Conservation (phyloP, 2,329 filamentous ascomycete genomes). For the Ophiostoma himal-ulmi region DNA sequence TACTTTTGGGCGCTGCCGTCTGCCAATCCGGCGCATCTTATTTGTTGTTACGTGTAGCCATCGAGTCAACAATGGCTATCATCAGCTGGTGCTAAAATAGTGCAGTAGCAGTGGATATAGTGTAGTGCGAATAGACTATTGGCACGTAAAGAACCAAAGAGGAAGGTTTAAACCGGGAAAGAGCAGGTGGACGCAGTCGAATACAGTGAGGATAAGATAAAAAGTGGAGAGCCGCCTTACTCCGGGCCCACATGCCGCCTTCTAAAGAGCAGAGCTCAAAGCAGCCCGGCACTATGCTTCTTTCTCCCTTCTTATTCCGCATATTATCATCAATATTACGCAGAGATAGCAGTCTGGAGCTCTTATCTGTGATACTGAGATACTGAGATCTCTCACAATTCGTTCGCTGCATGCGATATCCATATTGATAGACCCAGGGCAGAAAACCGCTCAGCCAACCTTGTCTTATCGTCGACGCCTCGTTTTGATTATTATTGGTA, state of each 20-base stretch:
- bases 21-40: not conserved
- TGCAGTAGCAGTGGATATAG: not conserved
- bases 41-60: constrained; percentile 5
- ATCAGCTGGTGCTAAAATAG: not conserved
- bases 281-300: not conserved
- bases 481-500: not conserved
- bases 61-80: not conserved
- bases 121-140: not conserved
- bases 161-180: not conserved
- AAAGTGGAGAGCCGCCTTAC: not conserved
- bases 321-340: not conserved
- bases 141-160: not conserved
- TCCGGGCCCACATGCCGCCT: not conserved
- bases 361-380: not conserved
- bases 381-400: not conserved
- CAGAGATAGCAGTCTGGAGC: not conserved
- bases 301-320: not conserved
- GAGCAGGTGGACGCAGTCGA: not conserved
- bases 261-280: not conserved
- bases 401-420: not conserved
- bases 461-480: not conserved
- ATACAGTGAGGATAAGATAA: not conserved
- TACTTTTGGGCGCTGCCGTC: not conserved
- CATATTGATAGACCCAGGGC: not conserved
- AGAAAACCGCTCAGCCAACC: not conserved